These are phyloP conservation scores for Suillus subluteus DNA, from an alignment of 768 basidiomycete species.

Conservation along the genomic window DNA sequence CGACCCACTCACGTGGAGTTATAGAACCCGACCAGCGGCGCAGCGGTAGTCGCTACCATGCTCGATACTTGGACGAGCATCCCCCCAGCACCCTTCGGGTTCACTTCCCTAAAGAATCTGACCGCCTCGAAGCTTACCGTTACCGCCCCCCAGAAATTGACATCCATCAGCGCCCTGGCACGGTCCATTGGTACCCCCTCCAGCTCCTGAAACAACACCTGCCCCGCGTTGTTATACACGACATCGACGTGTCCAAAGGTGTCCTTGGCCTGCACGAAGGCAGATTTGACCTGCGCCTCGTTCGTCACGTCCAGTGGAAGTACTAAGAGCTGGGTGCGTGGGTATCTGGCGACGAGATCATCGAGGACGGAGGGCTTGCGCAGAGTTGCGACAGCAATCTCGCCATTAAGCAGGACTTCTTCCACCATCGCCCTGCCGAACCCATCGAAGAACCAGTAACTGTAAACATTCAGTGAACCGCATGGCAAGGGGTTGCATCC, in stretches of 20 bases:
- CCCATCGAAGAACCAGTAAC: conserved; percentile 32
- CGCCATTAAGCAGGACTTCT: conserved; percentile 25
- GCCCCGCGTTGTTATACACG: conserved; percentile 31
- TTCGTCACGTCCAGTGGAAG: conserved; percentile 26
- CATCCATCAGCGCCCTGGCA: conserved; percentile 22
- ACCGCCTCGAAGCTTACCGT: conserved; percentile 14
- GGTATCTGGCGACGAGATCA: conserved; percentile 22
- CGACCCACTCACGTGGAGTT: conserved; percentile 26
- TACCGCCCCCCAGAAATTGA: conserved; percentile 32
- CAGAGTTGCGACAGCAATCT: conserved; percentile 29
- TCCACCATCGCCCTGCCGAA: conserved; percentile 27
- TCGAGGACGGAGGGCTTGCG: conserved; percentile 26
- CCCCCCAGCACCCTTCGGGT: conserved; percentile 26
- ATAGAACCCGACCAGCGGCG: conserved; percentile 24
- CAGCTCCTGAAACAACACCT: conserved; percentile 18
- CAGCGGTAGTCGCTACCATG: conserved; percentile 21
- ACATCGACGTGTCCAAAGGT: conserved; percentile 28
- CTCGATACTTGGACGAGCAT: conserved; percentile 16
- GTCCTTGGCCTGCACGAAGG: conserved; percentile 20
- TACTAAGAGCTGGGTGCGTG: conserved; percentile 20
- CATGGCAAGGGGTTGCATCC: not conserved
- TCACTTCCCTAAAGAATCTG: conserved; percentile 30
- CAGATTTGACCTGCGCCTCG: conserved; percentile 15
- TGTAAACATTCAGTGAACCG: not conserved
- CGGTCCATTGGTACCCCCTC: conserved; percentile 19